These are phyloP conservation scores for Aspergillaceae sp. DNA, from an alignment of 2,329 filamentous ascomycete genomes.

Conservation along the genomic window DNA sequence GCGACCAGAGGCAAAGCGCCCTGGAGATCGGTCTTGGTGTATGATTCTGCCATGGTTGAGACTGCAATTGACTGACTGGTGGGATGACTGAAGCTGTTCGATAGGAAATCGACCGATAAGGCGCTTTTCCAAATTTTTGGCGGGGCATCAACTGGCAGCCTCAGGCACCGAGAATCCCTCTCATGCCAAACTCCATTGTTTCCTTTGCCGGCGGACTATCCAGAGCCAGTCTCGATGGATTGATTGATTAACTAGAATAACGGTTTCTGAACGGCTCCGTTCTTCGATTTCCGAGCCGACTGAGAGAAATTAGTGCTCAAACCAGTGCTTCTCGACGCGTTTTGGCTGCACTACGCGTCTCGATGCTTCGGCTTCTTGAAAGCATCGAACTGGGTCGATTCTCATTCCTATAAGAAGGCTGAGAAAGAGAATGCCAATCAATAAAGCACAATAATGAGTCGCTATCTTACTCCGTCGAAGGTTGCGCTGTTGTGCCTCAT, in stretches of 20 bases:
- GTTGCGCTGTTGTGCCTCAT: conserved; percentile 73
- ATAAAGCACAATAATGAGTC: conserved; percentile 50
- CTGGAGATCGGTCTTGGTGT: conserved; percentile 37
- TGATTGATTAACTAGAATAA: neutral
- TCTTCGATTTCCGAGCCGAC: neutral
- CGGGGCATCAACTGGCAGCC: neutral
- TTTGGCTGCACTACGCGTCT: neutral
- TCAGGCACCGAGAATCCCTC: neutral
- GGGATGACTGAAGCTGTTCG: neutral
- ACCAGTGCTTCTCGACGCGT: neutral
- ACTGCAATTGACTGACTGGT: neutral
- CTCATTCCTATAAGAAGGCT: neutral
- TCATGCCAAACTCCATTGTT: neutral
- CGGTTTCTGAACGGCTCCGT: neutral
- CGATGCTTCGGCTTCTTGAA: neutral
- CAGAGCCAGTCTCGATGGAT: neutral
- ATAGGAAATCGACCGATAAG: conserved; percentile 2
- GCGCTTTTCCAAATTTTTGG: neutral
- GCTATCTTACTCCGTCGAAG: conserved; percentile 82
- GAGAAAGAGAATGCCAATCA: neutral
- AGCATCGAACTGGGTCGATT: neutral
- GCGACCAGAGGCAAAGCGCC: conserved; percentile 44
- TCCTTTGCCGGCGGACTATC: neutral
- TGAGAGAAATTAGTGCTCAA: neutral
- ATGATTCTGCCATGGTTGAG: conserved; percentile 27